Evolutionary conservation across 169 alveolate species (phyloP).

Genomic region (Eimeria necatrix): DNA sequence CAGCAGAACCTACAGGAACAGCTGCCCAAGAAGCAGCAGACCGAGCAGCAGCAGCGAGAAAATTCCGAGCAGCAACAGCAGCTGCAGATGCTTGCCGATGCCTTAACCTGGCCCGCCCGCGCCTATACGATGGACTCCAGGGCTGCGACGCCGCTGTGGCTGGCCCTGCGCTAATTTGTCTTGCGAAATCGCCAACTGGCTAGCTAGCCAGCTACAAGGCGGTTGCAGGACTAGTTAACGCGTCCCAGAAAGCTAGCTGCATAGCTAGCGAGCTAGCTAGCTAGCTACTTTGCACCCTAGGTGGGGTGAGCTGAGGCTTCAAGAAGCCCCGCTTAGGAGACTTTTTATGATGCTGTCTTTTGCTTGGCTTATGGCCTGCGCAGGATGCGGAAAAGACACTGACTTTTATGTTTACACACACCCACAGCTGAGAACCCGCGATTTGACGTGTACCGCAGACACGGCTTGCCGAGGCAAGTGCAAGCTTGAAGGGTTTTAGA

Average conservation of each 20-base stretch:
- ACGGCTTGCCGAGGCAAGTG: not conserved
- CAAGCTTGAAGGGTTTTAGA: too few species aligned
- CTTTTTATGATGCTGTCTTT: conserved; percentile 33
- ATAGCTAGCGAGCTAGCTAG: not conserved
- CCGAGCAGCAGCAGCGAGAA: not conserved
- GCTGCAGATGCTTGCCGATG: not conserved
- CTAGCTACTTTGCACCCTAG: not conserved
- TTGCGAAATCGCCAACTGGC: not conserved
- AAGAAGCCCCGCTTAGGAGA: conserved; percentile 4
- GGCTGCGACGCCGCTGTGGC: conserved; percentile 19
- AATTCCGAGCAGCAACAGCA: not conserved
- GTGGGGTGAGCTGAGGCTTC: not conserved
- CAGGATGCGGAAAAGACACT: not conserved
- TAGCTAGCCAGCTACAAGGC: not conserved
- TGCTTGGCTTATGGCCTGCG: conserved; percentile 21
- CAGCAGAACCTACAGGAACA: not conserved
- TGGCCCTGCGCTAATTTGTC: not conserved
- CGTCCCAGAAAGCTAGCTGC: not conserved
- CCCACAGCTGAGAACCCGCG: too few species aligned
- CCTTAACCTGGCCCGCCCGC: conserved; percentile 2
- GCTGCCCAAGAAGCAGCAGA: not conserved
- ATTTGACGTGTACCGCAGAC: not conserved
- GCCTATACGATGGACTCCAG: conserved; percentile 5
- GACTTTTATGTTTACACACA: too few species aligned
- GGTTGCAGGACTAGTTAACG: not conserved